These are phyloP conservation scores for Macrolepiota dolichaula DNA, from an alignment of 768 basidiomycete species.

Conservation along the genomic window DNA sequence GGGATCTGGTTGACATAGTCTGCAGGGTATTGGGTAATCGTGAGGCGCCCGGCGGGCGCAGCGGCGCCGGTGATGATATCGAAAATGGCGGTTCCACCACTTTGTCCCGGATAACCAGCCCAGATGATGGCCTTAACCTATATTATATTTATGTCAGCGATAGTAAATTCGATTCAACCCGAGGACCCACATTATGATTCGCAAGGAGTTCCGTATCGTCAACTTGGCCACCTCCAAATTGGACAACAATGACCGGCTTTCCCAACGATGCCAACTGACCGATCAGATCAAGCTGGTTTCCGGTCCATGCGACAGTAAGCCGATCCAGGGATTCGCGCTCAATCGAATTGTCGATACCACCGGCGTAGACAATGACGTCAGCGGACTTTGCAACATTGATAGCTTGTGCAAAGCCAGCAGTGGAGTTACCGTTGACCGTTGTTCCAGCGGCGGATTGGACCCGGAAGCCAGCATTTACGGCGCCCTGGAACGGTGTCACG, in stretches of 20 bases:
- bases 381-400: slow-evolving; percentile 44
- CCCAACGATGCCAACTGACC: slow-evolving; percentile 38
- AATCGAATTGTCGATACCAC: slow-evolving; percentile 48
- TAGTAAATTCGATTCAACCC: not conserved
- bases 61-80: slow-evolving; percentile 50
- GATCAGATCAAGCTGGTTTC: slow-evolving; percentile 50
- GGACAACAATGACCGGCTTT: slow-evolving; percentile 51
- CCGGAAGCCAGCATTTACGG: slow-evolving; percentile 42
- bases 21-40: slow-evolving; percentile 51
- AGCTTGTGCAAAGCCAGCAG: slow-evolving; percentile 47
- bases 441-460: slow-evolving; percentile 44
- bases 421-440: slow-evolving; percentile 32
- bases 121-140: slow-evolving; percentile 53
- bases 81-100: slow-evolving; percentile 49
- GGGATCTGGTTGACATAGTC: slow-evolving; percentile 42
- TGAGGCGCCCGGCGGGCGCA: slow-evolving; percentile 53
- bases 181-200: slow-evolving; percentile 32
- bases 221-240: slow-evolving; percentile 57
- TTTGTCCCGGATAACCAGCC: slow-evolving; percentile 58
- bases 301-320: slow-evolving; percentile 49
- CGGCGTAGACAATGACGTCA: slow-evolving; percentile 49
- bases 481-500: slow-evolving; percentile 48
- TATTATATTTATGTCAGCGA: not conserved
- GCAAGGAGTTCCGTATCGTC: slow-evolving; percentile 44
- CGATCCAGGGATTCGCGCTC: slow-evolving; percentile 49